These are phyloP conservation scores for Penicillium canescens DNA, from an alignment of 495 filamentous ascomycete genomes.

Conservation along the genomic window DNA sequence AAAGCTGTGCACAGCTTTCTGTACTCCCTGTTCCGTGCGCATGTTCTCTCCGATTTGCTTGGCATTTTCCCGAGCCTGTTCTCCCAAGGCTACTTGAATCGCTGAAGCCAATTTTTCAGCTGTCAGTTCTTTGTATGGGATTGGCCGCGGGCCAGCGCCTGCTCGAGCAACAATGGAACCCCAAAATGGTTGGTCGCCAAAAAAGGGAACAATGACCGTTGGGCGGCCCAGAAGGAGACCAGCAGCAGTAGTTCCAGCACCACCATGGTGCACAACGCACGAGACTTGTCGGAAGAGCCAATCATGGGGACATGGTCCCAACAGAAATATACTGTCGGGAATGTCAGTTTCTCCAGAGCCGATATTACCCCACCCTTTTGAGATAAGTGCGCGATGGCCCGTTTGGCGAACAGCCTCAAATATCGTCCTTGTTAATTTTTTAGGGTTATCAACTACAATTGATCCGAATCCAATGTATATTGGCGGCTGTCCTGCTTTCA, in stretches of 20 bases:
- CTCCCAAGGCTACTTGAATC: constrained; percentile 56
- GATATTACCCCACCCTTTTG: constrained; percentile 78
- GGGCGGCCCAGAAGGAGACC: constrained; percentile 69
- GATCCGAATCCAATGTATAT: constrained; percentile 83
- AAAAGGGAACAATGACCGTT: constrained; percentile 79
- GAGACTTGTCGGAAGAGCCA: constrained; percentile 79
- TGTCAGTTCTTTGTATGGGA: constrained; percentile 68
- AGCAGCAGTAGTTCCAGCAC: constrained; percentile 78
- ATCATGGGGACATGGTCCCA: constrained; percentile 78
- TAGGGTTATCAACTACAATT: constrained; percentile 76
- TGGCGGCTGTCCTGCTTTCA: constrained; percentile 65
- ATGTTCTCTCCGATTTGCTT: constrained; percentile 55
- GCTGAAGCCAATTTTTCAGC: constrained; percentile 61
- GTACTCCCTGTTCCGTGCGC: constrained; percentile 61
- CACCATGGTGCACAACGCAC: constrained; percentile 78
- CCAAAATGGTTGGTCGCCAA: constrained; percentile 86
- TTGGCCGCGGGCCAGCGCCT: constrained; percentile 70
- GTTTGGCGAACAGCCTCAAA: constrained; percentile 65
- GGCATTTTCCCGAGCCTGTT: constrained; percentile 49
- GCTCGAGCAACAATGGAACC: constrained; percentile 73
- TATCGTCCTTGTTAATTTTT: constrained; percentile 63
- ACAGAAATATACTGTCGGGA: constrained; percentile 70
- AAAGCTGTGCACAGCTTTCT: constrained; percentile 66
- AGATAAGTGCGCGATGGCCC: constrained; percentile 73
- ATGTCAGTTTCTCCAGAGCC: constrained; percentile 59